These are phyloP conservation scores for Croton setiger DNA, from an alignment of 441 rosid species.

Conservation along the genomic window DNA sequence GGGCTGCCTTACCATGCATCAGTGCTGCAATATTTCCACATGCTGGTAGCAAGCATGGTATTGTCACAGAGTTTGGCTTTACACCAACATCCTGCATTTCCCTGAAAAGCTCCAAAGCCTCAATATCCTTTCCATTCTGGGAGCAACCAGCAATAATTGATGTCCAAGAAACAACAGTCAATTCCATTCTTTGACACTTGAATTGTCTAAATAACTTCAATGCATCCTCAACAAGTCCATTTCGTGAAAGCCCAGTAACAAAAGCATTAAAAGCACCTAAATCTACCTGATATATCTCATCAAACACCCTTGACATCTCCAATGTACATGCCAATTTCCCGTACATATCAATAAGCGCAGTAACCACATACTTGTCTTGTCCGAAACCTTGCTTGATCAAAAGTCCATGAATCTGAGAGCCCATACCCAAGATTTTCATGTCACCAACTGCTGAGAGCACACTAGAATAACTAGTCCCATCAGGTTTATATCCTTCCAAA, in stretches of 20 bases:
- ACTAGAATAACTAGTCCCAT: conserved; percentile 43
- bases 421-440: conserved; percentile 34
- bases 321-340: conserved; percentile 44
- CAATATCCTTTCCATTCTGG: conserved; percentile 53
- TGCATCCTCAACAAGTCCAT: conserved; percentile 47
- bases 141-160: conserved; percentile 57
- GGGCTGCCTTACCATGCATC: conserved; percentile 53
- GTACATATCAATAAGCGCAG: conserved; percentile 56
- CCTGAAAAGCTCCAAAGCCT: conserved; percentile 51
- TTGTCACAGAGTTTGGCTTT: conserved; percentile 52
- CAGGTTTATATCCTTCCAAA: conserved; percentile 39
- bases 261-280: conserved; percentile 52
- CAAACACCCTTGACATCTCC: conserved; percentile 36
- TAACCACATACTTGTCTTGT: conserved; percentile 40
- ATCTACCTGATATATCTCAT: conserved; percentile 36
- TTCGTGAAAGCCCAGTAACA: conserved; percentile 48
- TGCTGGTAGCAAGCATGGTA: conserved; percentile 66
- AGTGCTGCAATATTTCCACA: conserved; percentile 64
- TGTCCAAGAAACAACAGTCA: conserved; percentile 64
- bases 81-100: conserved; percentile 55
- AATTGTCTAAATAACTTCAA: conserved; percentile 46
- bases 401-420: conserved; percentile 50
- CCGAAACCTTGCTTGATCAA: conserved; percentile 41
- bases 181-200: conserved; percentile 34
- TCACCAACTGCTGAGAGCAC: conserved; percentile 50